phyloP scores from a whole-genome alignment of 2,329 filamentous ascomycete genomes.

The Remersonia thermophila region DNA sequence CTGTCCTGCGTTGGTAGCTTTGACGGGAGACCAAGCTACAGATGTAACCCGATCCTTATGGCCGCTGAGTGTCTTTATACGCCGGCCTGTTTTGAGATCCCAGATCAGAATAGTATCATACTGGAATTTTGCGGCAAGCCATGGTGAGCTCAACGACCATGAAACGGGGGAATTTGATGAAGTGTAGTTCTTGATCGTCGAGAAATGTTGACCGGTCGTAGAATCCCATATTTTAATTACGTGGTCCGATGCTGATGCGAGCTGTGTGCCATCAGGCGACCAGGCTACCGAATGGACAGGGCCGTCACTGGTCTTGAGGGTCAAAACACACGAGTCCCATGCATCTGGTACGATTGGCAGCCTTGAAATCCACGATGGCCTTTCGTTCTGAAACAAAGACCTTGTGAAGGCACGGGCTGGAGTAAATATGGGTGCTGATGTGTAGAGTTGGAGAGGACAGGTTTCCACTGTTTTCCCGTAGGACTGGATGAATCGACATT shows the following conservation, averaged over 20 bases:
- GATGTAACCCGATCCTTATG: too few relatives aligned
- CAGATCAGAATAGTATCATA: too few relatives aligned
- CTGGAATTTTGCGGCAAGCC: too few relatives aligned
- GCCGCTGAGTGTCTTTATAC: too few relatives aligned
- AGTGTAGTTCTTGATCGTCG: too few relatives aligned
- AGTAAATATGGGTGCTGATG: slow-evolving; percentile 12
- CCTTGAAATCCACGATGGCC: slow-evolving; percentile 6
- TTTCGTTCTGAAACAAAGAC: slow-evolving; percentile 7
- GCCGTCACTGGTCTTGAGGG: slow-evolving; percentile 8
- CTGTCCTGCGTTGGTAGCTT: too few relatives aligned
- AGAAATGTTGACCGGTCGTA: too few relatives aligned
- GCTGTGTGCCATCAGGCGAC: slow-evolving; percentile 2
- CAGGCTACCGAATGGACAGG: slow-evolving; percentile 8
- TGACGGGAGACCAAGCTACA: too few relatives aligned
- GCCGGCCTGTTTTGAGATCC: too few relatives aligned
- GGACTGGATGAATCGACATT: slow-evolving; percentile 8
- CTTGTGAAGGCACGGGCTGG: slow-evolving; percentile 8
- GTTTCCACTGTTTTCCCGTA: slow-evolving; percentile 9
- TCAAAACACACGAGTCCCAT: slow-evolving; percentile 11
- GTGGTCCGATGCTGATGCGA: slow-evolving; percentile 4
- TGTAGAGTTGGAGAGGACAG: slow-evolving; percentile 13
- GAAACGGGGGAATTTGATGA: too few relatives aligned
- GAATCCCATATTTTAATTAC: slow-evolving; percentile 2
- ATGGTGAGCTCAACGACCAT: too few relatives aligned
- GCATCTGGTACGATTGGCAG: slow-evolving; percentile 6